Evolutionary conservation across 169 alveolate species (phyloP).

Genomic region (Theileria luwenshuni): DNA sequence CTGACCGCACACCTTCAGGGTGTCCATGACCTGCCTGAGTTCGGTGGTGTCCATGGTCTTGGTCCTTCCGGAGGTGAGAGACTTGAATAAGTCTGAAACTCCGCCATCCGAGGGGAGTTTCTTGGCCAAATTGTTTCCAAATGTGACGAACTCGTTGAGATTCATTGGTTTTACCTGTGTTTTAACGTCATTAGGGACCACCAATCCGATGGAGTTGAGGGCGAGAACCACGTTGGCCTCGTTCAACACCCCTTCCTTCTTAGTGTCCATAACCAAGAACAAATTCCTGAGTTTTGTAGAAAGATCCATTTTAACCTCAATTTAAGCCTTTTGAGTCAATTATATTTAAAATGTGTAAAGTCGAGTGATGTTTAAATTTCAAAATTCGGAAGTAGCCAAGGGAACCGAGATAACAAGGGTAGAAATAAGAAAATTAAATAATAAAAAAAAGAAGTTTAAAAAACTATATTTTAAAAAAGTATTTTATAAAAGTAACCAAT

Average conservation of each 20-base stretch:
- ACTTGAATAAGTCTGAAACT: slow-evolving; percentile 32
- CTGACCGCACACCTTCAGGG: slow-evolving; percentile 39
- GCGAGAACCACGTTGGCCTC: slow-evolving; percentile 13
- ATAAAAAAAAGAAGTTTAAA: neutral
- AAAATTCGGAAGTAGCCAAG: too few species aligned
- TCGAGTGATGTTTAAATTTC: too few species aligned
- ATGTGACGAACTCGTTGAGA: slow-evolving; percentile 35
- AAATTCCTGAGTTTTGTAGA: slow-evolving; percentile 6
- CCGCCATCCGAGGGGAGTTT: slow-evolving; percentile 56
- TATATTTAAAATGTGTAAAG: neutral
- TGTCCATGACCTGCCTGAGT: slow-evolving; percentile 50
- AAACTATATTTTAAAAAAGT: neutral
- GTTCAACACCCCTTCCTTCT: slow-evolving; percentile 33
- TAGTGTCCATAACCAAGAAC: slow-evolving; percentile 34
- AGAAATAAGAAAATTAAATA: neutral
- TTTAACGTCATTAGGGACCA: slow-evolving; percentile 22
- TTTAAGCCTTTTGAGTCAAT: neutral
- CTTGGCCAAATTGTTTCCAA: slow-evolving; percentile 41
- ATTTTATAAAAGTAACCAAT: too few species aligned
- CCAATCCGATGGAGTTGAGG: slow-evolving; percentile 60
- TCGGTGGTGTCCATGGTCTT: slow-evolving; percentile 49
- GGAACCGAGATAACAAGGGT: too few species aligned
- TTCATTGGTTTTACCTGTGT: slow-evolving; percentile 37
- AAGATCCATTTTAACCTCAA: slow-evolving; percentile 6
- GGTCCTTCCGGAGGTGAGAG: slow-evolving; percentile 24